Conservation (phyloP, 495 filamentous ascomycete genomes). For the Neurospora terricola region DNA sequence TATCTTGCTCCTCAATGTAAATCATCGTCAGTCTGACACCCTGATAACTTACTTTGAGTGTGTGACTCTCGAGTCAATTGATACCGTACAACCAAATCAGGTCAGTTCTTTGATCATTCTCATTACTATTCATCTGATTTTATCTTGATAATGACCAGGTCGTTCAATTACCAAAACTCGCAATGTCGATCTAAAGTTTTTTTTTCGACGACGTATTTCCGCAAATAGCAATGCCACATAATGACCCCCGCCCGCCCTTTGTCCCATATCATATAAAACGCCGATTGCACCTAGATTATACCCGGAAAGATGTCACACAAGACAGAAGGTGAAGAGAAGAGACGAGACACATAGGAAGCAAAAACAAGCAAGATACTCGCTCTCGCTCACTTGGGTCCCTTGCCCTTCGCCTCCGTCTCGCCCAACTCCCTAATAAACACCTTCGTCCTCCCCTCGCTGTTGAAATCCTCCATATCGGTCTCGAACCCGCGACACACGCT, state of each 20-base stretch:
- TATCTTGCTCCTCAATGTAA: no score
- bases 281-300: not conserved
- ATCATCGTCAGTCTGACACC: no score
- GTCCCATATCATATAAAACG: not conserved
- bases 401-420: constrained; percentile 82
- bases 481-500: constrained; percentile 87
- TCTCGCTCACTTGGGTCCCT: constrained; percentile 49
- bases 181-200: not conserved
- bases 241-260: not conserved
- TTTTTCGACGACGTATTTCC: not conserved
- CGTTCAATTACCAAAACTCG: not conserved
- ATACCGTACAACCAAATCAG: not conserved
- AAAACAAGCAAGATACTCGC: not conserved
- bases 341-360: not conserved
- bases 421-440: constrained; percentile 73
- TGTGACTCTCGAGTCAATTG: no score
- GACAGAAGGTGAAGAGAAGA: not conserved
- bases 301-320: not conserved
- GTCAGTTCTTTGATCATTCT: not conserved
- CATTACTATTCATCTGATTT: not conserved
- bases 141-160: not conserved
- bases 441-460: constrained; percentile 57
- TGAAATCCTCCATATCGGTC: constrained; percentile 72
- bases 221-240: not conserved
- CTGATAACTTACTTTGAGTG: no score